Conservation (phyloP, 768 basidiomycete genomes). For the Rhodosporidiobolus sp. region DNA sequence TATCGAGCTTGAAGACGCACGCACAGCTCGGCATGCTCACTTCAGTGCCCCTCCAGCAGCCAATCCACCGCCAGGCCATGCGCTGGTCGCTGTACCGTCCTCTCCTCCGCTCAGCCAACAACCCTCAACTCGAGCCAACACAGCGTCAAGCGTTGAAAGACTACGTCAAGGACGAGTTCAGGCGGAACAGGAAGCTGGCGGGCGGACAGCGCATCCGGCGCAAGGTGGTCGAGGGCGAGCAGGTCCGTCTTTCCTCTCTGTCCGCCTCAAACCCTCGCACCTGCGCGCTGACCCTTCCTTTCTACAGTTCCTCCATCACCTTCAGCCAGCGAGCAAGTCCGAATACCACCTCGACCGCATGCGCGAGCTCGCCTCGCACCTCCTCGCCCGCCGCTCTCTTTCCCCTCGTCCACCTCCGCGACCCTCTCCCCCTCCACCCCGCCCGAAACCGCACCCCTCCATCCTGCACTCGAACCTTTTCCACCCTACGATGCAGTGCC, state of each 20-base stretch:
- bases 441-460: slow-evolving; percentile 8
- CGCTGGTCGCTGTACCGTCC: slow-evolving; percentile 73
- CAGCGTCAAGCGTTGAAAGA: background rate
- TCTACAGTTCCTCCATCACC: slow-evolving; percentile 10
- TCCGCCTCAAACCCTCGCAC: background rate
- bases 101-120: slow-evolving; percentile 56
- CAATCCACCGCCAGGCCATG: slow-evolving; percentile 43
- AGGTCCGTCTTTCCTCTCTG: background rate
- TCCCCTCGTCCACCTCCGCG: background rate
- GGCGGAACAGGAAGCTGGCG: background rate
- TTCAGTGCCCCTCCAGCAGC: background rate
- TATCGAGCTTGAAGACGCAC: too few species aligned
- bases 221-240: slow-evolving; percentile 11
- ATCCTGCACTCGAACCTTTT: slow-evolving; percentile 63
- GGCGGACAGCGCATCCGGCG: background rate
- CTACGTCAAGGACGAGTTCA: slow-evolving; percentile 16
- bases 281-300: background rate
- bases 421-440: background rate
- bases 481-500: slow-evolving; percentile 70
- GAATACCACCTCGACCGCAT: background rate
- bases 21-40: too few species aligned
- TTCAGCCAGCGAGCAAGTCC: background rate
- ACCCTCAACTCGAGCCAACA: background rate
- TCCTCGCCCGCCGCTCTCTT: background rate
- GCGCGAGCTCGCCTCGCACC: slow-evolving; percentile 8